A percentile compares a stretch with the other conserved stretches of the same genome.
Evolutionary conservation across 75 land plant species (phyloP).

Genomic region (Sequoiadendron giganteum): DNA sequence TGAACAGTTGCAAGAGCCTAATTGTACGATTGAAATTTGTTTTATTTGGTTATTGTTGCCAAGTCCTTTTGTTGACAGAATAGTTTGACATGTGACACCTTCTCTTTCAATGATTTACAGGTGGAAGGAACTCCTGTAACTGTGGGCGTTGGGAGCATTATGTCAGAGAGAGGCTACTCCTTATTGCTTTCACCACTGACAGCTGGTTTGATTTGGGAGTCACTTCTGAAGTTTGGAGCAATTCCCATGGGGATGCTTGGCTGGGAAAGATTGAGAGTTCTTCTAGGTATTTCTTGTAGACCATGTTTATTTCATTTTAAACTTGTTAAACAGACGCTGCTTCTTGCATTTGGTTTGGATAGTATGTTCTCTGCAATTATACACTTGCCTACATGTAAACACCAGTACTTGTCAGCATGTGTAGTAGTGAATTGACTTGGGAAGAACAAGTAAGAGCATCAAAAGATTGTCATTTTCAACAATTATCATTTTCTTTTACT

Average conservation of each 20-base stretch:
- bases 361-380: background rate
- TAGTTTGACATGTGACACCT: background rate
- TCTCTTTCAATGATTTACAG: conserved; percentile 25
- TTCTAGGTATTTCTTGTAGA: conserved; percentile 44
- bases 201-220: conserved; percentile 71
- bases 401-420: too few species aligned
- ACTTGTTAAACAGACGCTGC: background rate
- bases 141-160: conserved; percentile 73
- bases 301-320: background rate
- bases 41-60: background rate
- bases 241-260: conserved; percentile 74
- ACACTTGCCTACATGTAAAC: background rate
- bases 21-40: background rate
- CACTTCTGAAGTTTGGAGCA: conserved; percentile 63
- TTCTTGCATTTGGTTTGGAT: background rate
- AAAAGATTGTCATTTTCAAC: too few species aligned
- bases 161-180: conserved; percentile 71
- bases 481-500: too few species aligned
- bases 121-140: conserved; percentile 82
- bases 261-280: conserved; percentile 68
- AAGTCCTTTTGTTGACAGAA: background rate
- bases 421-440: background rate
- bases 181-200: conserved; percentile 67
- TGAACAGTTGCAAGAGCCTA: background rate
- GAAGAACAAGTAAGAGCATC: too few species aligned